Percentiles rank a stretch among this genome's conserved stretches.
These are phyloP conservation scores for Saccharomycopsis sp. DNA, from an alignment of 805 yeast genomes.

Conservation along the genomic window DNA sequence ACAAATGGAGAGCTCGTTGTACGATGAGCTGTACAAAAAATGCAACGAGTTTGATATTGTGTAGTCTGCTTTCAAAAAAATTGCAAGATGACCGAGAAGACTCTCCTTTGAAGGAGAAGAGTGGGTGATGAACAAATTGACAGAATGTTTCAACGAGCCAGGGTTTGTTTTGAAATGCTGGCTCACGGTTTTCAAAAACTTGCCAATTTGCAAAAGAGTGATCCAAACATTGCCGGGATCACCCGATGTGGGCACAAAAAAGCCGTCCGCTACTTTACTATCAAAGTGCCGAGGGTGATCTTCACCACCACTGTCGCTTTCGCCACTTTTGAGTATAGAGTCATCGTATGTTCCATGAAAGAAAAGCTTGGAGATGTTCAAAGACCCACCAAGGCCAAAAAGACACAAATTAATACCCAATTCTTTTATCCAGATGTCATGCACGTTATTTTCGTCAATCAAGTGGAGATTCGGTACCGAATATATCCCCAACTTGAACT, in stretches of 20 bases:
- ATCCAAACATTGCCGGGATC: conserved; percentile 69
- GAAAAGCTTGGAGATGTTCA: conserved; percentile 57
- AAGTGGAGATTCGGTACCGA: conserved; percentile 48
- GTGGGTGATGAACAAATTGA: conserved; percentile 56
- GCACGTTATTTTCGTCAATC: conserved; percentile 49
- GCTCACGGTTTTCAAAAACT: conserved; percentile 42
- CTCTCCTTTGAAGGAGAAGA: conserved; percentile 67
- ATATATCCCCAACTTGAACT: conserved; percentile 47
- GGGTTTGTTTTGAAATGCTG: conserved; percentile 34
- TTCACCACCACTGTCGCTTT: conserved; percentile 20
- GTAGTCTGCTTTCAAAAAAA: conserved; percentile 59
- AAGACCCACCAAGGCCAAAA: conserved; percentile 65
- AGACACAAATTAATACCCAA: conserved; percentile 42
- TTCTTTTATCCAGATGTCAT: conserved; percentile 31
- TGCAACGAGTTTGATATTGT: conserved; percentile 68
- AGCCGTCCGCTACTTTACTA: conserved; percentile 18
- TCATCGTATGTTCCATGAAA: conserved; percentile 44
- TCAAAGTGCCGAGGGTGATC: too few species aligned
- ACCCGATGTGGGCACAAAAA: conserved; percentile 44
- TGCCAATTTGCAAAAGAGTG: conserved; percentile 62
- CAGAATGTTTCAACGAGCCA: conserved; percentile 20
- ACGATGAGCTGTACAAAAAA: conserved; percentile 59
- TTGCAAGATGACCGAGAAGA: conserved; percentile 56
- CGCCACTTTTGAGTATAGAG: conserved; percentile 19
- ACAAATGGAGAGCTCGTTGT: conserved; percentile 57